phyloP scores from a whole-genome alignment of 2,329 filamentous ascomycete species.

The Epichloe baconii region DNA sequence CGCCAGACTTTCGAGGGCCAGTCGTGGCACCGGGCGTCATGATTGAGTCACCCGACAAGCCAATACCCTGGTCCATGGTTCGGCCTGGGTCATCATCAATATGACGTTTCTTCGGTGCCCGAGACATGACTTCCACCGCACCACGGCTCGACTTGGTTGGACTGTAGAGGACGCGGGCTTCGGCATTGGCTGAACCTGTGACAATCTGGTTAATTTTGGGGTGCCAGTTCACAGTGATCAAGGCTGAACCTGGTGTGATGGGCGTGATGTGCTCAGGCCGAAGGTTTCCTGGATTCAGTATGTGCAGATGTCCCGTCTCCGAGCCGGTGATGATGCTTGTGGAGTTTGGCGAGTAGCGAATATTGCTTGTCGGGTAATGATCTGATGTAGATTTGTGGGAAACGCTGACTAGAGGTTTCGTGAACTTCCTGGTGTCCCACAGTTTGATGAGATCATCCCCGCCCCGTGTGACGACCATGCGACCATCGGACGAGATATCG shows the following conservation, averaged over 20 bases:
- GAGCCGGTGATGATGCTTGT: slow-evolving; percentile 84
- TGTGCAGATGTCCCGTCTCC: slow-evolving; percentile 71
- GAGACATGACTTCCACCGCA: slow-evolving; percentile 79
- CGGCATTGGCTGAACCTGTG: slow-evolving; percentile 81
- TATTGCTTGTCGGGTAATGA: slow-evolving; percentile 73
- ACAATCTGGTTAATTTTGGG: slow-evolving; percentile 91
- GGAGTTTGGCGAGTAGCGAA: slow-evolving; percentile 75
- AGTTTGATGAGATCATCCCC: slow-evolving; percentile 89
- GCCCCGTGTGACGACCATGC: slow-evolving; percentile 80
- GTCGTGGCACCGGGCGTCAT: slow-evolving; percentile 51
- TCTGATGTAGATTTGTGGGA: slow-evolving; percentile 71
- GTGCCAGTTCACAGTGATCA: slow-evolving; percentile 86
- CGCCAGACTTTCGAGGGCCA: slow-evolving; percentile 45
- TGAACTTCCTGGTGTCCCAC: slow-evolving; percentile 96
- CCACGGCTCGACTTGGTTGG: slow-evolving; percentile 71
- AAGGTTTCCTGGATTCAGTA: slow-evolving; percentile 85
- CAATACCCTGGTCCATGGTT: slow-evolving; percentile 70
- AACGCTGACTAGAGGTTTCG: slow-evolving; percentile 68
- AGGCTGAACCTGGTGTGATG: slow-evolving; percentile 69
- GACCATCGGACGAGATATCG: slow-evolving; percentile 80
- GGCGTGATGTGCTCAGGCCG: slow-evolving; percentile 73
- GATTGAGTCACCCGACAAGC: slow-evolving; percentile 73
- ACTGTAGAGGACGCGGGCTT: slow-evolving; percentile 83
- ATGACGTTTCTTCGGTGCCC: slow-evolving; percentile 86
- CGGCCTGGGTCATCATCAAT: slow-evolving; percentile 84